These are phyloP conservation scores for Geosmithia putterillii DNA, from an alignment of 2,329 filamentous ascomycete species.

Conservation along the genomic window DNA sequence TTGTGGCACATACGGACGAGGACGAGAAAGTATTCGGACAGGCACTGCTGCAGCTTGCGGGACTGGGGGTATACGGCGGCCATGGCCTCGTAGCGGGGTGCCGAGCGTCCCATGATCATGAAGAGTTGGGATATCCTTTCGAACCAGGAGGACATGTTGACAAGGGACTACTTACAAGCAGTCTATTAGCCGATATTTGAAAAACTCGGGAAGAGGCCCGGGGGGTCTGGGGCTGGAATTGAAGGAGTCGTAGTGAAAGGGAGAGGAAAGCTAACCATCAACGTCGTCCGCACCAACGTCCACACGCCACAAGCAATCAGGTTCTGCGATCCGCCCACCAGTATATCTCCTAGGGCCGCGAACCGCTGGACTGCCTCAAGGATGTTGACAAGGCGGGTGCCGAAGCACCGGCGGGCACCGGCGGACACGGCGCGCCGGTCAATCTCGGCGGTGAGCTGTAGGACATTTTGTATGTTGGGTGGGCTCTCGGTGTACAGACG, in stretches of 20 bases:
- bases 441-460: not conserved
- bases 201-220: not conserved
- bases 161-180: conserved; percentile 5
- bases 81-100: conserved; percentile 22
- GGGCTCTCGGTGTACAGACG: not conserved
- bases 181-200: not conserved
- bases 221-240: not conserved
- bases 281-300: conserved; percentile 24
- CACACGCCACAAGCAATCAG: conserved; percentile 28
- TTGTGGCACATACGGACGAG: conserved; percentile 22
- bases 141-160: conserved; percentile 16
- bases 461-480: not conserved
- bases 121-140: conserved; percentile 23
- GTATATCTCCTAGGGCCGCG: conserved; percentile 2
- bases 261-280: conserved; percentile 24
- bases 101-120: conserved; percentile 22
- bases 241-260: conserved; percentile 7
- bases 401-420: not conserved
- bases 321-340: conserved; percentile 27
- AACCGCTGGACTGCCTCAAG: not conserved
- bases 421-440: not conserved
- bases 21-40: conserved; percentile 23
- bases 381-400: not conserved
- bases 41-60: conserved; percentile 14
- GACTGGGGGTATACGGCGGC: conserved; percentile 22